These are phyloP conservation scores for Venturia aucupariae DNA, from an alignment of 2,329 filamentous ascomycete species.

Conservation along the genomic window DNA sequence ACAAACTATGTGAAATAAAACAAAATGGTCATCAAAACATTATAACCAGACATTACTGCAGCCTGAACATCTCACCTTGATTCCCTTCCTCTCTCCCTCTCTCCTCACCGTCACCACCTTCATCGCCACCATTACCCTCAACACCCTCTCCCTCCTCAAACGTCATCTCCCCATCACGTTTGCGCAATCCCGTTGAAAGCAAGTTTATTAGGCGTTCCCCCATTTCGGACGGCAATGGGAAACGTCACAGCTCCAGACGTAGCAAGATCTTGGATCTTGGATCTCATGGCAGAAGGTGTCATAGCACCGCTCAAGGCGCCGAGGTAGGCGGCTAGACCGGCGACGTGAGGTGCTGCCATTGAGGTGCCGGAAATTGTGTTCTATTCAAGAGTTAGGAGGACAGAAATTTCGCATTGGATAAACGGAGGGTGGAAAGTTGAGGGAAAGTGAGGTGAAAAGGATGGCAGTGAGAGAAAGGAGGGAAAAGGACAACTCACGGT, in stretches of 20 bases:
- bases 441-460: too few species aligned
- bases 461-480: neutral
- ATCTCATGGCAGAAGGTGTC: neutral
- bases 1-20: too few species aligned
- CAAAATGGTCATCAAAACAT: too few species aligned
- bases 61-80: too few species aligned
- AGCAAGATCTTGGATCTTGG: slow-evolving; percentile 1
- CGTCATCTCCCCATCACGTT: too few species aligned
- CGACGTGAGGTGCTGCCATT: slow-evolving; percentile 59
- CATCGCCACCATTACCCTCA: too few species aligned
- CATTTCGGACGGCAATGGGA: neutral
- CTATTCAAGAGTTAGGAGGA: neutral
- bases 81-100: too few species aligned
- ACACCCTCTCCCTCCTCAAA: too few species aligned
- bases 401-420: too few species aligned
- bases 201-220: slow-evolving; percentile 10
- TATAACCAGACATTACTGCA: too few species aligned
- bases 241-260: neutral
- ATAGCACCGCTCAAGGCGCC: slow-evolving; percentile 22
- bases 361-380: slow-evolving; percentile 41
- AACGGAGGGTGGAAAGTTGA: too few species aligned
- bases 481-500: neutral
- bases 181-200: slow-evolving; percentile 11
- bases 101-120: too few species aligned
- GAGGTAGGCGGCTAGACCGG: slow-evolving; percentile 59